Evolutionary conservation across 495 filamentous ascomycete genomes (phyloP).

Genomic region (Penicillium argentinense): DNA sequence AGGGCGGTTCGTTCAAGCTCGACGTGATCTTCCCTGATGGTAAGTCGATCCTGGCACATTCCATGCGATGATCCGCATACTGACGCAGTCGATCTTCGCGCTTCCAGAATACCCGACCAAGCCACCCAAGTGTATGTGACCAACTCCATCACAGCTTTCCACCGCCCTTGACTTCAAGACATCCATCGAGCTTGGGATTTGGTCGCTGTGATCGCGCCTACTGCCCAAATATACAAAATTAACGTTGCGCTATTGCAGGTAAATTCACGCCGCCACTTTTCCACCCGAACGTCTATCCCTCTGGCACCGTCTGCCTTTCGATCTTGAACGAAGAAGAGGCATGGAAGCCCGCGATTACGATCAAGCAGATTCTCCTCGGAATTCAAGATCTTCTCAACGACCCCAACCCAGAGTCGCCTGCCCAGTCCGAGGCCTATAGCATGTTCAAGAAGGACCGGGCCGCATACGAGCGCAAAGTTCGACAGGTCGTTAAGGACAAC

Average conservation of each 20-base stretch:
- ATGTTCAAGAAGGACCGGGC: constrained; percentile 87
- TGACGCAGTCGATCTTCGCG: constrained; percentile 13
- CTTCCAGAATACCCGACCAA: constrained; percentile 94
- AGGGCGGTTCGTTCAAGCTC: constrained; percentile 92
- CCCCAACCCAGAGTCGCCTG: constrained; percentile 94
- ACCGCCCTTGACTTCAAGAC: not conserved
- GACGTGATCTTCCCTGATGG: constrained; percentile 93
- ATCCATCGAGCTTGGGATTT: not conserved
- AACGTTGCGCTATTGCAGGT: constrained; percentile 52
- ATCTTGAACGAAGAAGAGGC: constrained; percentile 99
- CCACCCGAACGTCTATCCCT: constrained; percentile 98
- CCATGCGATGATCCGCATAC: constrained; percentile 8
- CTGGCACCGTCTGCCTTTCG: constrained; percentile 94
- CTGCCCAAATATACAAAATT: too few species aligned
- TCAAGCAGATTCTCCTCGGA: constrained; percentile 93
- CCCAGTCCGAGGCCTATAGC: constrained; percentile 97
- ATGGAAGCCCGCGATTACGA: constrained; percentile 97
- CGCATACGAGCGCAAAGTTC: constrained; percentile 86
- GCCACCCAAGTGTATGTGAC: constrained; percentile 86
- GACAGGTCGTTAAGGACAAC: constrained; percentile 84
- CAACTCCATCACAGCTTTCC: not conserved
- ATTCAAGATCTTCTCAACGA: constrained; percentile 95
- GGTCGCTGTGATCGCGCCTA: too few species aligned
- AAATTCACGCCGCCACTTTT: constrained; percentile 96
- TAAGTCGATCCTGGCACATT: constrained; percentile 45